Evolutionary conservation across 2,329 filamentous ascomycete species (phyloP).

Genomic region (Ophiostoma novo-ulmi): DNA sequence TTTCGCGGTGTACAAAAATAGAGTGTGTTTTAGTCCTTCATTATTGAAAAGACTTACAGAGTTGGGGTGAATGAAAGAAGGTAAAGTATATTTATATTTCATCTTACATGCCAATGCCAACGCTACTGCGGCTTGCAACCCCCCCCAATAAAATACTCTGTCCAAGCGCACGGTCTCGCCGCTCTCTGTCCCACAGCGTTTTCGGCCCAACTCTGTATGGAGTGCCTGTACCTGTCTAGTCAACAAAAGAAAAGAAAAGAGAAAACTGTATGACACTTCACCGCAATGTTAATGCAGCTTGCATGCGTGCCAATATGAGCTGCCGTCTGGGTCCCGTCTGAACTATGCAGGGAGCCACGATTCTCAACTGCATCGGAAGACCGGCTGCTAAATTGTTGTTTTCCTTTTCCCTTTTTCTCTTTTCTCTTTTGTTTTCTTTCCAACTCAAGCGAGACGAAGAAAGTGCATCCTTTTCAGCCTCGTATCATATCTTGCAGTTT

Average conservation of each 20-base stretch:
- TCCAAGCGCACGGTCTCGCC: not conserved
- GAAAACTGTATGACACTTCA: not conserved
- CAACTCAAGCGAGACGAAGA: not conserved
- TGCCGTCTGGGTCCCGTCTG: not conserved
- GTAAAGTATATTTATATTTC: not conserved
- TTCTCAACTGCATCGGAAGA: not conserved
- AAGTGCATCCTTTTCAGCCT: not conserved
- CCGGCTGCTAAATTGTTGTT: not conserved
- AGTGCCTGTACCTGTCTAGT: not conserved
- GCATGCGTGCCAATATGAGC: not conserved
- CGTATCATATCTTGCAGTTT: not conserved
- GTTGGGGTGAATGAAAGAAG: not conserved
- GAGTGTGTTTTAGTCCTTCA: not conserved
- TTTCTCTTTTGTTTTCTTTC: not conserved
- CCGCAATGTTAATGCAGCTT: not conserved
- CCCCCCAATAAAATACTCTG: constrained; percentile 2
- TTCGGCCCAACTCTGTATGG: not conserved
- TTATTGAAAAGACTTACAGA: not conserved
- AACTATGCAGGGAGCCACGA: not conserved
- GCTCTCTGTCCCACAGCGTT: not conserved
- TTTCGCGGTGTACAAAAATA: not conserved
- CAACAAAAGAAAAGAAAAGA: not conserved
- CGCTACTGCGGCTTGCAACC: not conserved
- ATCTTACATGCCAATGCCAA: not conserved
- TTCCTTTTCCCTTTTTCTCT: not conserved